Percentiles rank a stretch among this genome's conserved stretches.
phyloP scores from a whole-genome alignment of 495 filamentous ascomycete species.

The Lophiostoma macrostomum region DNA sequence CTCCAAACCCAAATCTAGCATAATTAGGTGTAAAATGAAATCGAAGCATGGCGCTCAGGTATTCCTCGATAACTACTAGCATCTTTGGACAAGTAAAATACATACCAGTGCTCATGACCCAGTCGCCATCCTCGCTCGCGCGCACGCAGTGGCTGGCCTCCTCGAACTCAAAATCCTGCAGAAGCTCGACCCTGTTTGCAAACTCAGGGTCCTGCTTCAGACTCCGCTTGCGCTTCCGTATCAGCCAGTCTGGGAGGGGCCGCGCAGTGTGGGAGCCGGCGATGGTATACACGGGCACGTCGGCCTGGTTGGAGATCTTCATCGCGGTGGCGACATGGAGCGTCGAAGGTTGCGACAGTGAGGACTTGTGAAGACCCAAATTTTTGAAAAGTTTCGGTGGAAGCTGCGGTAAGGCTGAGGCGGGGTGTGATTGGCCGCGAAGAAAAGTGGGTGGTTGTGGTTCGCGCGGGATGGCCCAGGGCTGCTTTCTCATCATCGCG shows the following conservation, averaged over 20 bases:
- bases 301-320: constrained; percentile 84
- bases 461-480: too few species aligned
- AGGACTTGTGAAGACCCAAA: neutral
- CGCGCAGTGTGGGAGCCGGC: constrained; percentile 87
- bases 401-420: neutral
- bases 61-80: too few species aligned
- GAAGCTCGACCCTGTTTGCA: constrained; percentile 86
- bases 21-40: too few species aligned
- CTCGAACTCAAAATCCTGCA: constrained; percentile 98
- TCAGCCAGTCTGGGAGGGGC: constrained; percentile 92
- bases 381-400: constrained; percentile 5
- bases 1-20: too few species aligned
- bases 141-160: constrained; percentile 92
- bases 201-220: constrained; percentile 91
- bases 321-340: constrained; percentile 47
- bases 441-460: neutral
- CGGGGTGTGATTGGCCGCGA: neutral
- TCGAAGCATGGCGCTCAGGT: too few species aligned
- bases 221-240: constrained; percentile 84
- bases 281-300: constrained; percentile 94
- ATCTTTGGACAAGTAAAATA: too few species aligned
- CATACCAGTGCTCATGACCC: constrained; percentile 94
- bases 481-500: too few species aligned
- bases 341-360: neutral
- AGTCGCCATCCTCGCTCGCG: constrained; percentile 93